Conservation (phyloP, 2,329 filamentous ascomycete species). For the Apiospora pterosperma region DNA sequence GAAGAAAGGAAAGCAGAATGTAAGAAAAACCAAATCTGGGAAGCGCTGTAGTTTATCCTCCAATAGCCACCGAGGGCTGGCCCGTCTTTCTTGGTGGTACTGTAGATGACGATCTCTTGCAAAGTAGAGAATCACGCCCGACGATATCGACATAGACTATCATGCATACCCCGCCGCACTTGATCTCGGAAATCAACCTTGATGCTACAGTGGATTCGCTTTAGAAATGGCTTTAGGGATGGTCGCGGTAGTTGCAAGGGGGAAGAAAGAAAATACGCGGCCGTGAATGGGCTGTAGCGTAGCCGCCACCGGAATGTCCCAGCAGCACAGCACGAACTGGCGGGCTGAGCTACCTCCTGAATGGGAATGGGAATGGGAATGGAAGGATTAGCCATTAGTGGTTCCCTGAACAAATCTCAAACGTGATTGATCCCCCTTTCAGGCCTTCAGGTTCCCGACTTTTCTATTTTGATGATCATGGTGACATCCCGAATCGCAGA, state of each 20-base stretch:
- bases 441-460: not conserved
- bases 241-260: slow-evolving; percentile 2
- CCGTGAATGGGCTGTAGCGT: not conserved
- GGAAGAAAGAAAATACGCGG: not conserved
- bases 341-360: not conserved
- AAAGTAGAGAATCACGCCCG: not conserved
- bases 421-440: not conserved
- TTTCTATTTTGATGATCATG: slow-evolving; percentile 2
- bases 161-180: not conserved
- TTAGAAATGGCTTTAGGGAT: not conserved
- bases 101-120: not conserved
- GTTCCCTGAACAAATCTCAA: not conserved
- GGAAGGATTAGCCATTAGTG: not conserved
- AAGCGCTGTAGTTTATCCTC: not conserved
- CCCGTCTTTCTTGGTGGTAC: not conserved
- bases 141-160: not conserved
- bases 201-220: slow-evolving; percentile 1
- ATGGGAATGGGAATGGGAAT: not conserved
- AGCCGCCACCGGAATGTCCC: not conserved
- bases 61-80: not conserved
- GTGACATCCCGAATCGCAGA: slow-evolving; percentile 2
- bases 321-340: not conserved
- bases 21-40: not conserved
- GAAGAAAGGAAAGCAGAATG: not conserved
- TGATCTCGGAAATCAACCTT: not conserved